Percentiles rank a stretch among this genome's conserved stretches.
Conservation (phyloP, 2,329 filamentous ascomycete genomes). For the Chaetomium sp. region DNA sequence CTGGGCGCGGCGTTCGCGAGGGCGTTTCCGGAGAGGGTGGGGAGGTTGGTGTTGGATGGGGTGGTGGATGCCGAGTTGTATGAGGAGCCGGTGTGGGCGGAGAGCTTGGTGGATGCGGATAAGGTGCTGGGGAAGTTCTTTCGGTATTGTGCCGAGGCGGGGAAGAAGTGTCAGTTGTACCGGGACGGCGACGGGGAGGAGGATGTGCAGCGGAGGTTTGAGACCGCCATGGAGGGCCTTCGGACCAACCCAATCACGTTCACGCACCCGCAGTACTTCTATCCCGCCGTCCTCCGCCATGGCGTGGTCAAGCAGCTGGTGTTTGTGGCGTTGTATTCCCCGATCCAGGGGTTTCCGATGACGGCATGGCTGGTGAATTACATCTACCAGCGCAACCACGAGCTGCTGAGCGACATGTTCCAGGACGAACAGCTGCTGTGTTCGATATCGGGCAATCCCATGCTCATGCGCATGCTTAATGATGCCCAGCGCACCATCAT, state of each 20-base stretch:
- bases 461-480: background rate
- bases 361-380: conserved; percentile 41
- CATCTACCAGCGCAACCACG: conserved; percentile 35
- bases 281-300: conserved; percentile 43
- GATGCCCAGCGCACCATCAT: conserved; percentile 38
- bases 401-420: conserved; percentile 20
- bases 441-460: background rate
- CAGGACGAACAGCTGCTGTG: conserved; percentile 23
- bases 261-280: conserved; percentile 38
- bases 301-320: conserved; percentile 42
- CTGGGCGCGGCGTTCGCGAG: conserved; percentile 43
- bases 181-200: conserved; percentile 41
- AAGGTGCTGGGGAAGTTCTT: conserved; percentile 50
- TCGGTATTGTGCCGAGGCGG: conserved; percentile 50
- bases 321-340: conserved; percentile 43
- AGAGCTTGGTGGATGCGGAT: conserved; percentile 46
- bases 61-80: conserved; percentile 42
- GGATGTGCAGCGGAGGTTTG: conserved; percentile 39
- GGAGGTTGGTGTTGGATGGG: conserved; percentile 40
- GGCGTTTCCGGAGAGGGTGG: conserved; percentile 45
- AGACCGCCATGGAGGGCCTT: conserved; percentile 40
- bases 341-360: conserved; percentile 38
- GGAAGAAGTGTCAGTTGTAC: conserved; percentile 44
- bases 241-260: conserved; percentile 41
- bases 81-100: conserved; percentile 24